Evolutionary conservation across 2,329 filamentous ascomycete genomes (phyloP).

Genomic region (Beauveria bassiana): DNA sequence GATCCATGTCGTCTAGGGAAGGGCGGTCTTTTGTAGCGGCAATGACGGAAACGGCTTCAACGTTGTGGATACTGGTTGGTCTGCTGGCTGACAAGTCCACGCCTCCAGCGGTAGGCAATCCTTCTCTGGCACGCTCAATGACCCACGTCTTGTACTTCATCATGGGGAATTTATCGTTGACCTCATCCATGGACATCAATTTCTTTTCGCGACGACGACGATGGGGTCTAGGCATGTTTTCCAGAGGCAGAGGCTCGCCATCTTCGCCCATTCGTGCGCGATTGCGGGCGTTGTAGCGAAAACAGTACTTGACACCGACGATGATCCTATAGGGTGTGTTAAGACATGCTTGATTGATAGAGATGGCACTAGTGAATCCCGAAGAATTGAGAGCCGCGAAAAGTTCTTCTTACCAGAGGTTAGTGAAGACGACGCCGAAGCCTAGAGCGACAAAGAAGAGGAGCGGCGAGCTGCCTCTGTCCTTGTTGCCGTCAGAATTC

Average conservation of each 20-base stretch:
- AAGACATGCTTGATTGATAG: slow-evolving; percentile 14
- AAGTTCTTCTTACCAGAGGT: slow-evolving; percentile 71
- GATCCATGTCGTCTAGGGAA: slow-evolving; percentile 34
- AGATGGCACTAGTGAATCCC: not conserved
- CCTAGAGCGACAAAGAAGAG: slow-evolving; percentile 89
- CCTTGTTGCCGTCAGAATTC: slow-evolving; percentile 14
- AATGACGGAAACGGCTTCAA: slow-evolving; percentile 46
- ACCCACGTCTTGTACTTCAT: slow-evolving; percentile 97
- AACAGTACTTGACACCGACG: slow-evolving; percentile 98
- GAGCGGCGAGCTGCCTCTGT: slow-evolving; percentile 34
- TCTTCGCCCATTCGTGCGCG: slow-evolving; percentile 70
- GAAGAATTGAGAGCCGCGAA: not conserved
- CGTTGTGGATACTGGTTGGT: slow-evolving; percentile 64
- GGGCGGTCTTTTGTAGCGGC: slow-evolving; percentile 37
- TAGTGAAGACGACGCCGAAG: slow-evolving; percentile 97
- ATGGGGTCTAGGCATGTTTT: slow-evolving; percentile 77
- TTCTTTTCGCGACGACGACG: slow-evolving; percentile 92
- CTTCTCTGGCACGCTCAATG: slow-evolving; percentile 71
- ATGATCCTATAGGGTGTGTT: slow-evolving; percentile 68
- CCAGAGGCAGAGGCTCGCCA: slow-evolving; percentile 80
- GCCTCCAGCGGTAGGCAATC: slow-evolving; percentile 75
- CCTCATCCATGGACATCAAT: slow-evolving; percentile 97
- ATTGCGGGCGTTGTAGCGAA: slow-evolving; percentile 93
- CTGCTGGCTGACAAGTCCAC: slow-evolving; percentile 68
- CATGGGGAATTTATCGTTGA: slow-evolving; percentile 94